Conservation (phyloP, 169 alveolate species). For the Plasmodium chabaudi region DNA sequence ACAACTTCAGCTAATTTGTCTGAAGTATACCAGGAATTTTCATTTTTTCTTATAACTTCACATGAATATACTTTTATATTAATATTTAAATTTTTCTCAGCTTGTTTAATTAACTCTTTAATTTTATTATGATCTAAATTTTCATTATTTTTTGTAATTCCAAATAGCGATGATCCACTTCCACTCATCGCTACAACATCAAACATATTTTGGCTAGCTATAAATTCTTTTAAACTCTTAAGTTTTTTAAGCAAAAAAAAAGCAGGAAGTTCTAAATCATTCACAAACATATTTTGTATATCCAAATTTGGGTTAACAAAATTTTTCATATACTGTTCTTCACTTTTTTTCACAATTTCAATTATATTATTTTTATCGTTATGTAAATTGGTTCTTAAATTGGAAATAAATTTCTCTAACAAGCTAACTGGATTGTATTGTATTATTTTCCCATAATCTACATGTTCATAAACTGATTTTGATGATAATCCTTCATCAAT, state of each 20-base stretch:
- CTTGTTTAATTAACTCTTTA: constrained; percentile 33
- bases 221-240: constrained; percentile 29
- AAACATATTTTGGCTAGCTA: constrained; percentile 31
- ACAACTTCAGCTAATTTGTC: constrained; percentile 24
- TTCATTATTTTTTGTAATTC: constrained; percentile 37
- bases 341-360: constrained; percentile 31
- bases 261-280: constrained; percentile 63
- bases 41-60: constrained; percentile 15
- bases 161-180: constrained; percentile 66
- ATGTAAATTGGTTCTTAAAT: background rate
- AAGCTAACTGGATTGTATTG: constrained; percentile 53
- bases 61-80: constrained; percentile 40
- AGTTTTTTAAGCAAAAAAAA: constrained; percentile 27
- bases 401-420: constrained; percentile 20
- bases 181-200: constrained; percentile 74
- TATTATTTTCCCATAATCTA: constrained; percentile 41
- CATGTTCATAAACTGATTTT: constrained; percentile 49
- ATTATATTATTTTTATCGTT: background rate
- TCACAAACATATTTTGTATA: constrained; percentile 27
- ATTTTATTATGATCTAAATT: constrained; percentile 20
- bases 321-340: constrained; percentile 7
- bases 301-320: constrained; percentile 18
- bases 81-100: constrained; percentile 19
- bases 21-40: constrained; percentile 39
- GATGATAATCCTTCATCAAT: constrained; percentile 48